A percentile compares a stretch with the other conserved stretches of the same genome.
phyloP scores from a whole-genome alignment of 2,329 filamentous ascomycete genomes.

The Sporothrix dimorphospora region DNA sequence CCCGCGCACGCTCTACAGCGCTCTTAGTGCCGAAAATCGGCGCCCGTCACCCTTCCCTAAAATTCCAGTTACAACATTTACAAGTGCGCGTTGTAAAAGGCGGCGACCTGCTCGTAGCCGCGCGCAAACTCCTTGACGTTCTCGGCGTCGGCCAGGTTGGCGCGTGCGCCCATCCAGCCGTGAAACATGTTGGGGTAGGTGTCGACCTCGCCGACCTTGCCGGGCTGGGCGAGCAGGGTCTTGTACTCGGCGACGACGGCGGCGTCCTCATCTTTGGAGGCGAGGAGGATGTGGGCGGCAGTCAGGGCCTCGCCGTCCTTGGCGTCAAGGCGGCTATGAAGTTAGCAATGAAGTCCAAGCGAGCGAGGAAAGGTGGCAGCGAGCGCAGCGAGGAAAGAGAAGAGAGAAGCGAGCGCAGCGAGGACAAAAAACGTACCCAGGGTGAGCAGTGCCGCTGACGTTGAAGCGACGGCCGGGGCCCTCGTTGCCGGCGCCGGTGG shows the following conservation, averaged over 20 bases:
- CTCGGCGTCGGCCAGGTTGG: conserved; percentile 50
- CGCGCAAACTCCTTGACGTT: conserved; percentile 53
- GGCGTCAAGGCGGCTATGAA: conserved; percentile 40
- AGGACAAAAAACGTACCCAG: conserved; percentile 33
- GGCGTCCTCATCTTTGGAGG: conserved; percentile 53
- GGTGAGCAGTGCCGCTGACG: conserved; percentile 42
- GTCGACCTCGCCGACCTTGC: conserved; percentile 49
- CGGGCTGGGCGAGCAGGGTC: conserved; percentile 47
- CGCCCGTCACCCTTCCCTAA: conserved; percentile 38
- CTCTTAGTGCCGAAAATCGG: conserved; percentile 31
- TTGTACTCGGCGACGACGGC: conserved; percentile 50
- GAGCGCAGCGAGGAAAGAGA: not conserved
- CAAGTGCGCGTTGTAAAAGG: conserved; percentile 50
- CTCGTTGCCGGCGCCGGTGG: conserved; percentile 43
- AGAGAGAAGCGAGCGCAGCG: not conserved
- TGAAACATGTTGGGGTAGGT: conserved; percentile 56
- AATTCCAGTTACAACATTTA: conserved; percentile 29
- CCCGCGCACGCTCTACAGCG: too few species aligned
- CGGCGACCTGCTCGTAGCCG: conserved; percentile 51
- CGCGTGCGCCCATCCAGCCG: conserved; percentile 62
- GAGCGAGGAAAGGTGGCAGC: not conserved
- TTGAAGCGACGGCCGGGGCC: conserved; percentile 44
- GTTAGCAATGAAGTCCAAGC: not conserved
- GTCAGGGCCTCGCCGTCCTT: conserved; percentile 50
- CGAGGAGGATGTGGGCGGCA: conserved; percentile 54